Percentiles rank a stretch among this genome's conserved stretches.
Evolutionary conservation across 2,329 filamentous ascomycete species (phyloP).

Genomic region (Fusarium sp.): DNA sequence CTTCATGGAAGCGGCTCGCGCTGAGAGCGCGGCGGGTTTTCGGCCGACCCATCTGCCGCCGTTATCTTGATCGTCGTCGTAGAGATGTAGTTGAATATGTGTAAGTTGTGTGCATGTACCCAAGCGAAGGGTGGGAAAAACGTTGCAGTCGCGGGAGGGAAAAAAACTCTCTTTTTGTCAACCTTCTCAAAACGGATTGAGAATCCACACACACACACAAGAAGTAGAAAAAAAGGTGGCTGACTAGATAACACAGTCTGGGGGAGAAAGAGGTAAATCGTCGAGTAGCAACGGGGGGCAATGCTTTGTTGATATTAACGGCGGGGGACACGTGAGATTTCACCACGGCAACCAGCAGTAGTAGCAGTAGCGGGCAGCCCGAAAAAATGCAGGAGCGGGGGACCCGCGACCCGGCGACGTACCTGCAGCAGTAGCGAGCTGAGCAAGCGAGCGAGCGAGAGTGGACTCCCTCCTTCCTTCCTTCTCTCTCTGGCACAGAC

Average conservation of each 20-base stretch:
- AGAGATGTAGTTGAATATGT: constrained; percentile 16
- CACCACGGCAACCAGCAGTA: constrained; percentile 46
- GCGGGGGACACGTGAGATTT: constrained; percentile 43
- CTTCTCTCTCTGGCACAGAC: not conserved
- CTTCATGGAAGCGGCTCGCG: constrained; percentile 72
- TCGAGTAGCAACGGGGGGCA: constrained; percentile 6
- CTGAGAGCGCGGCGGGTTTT: constrained; percentile 47
- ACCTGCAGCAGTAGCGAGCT: constrained; percentile 36
- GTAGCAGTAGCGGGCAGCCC: not conserved
- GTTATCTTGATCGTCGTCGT: not conserved
- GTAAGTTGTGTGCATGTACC: not conserved
- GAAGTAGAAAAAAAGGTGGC: constrained; percentile 18
- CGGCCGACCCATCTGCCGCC: constrained; percentile 42
- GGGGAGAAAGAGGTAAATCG: not conserved
- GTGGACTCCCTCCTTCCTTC: not conserved
- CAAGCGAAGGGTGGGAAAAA: not conserved
- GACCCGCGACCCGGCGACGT: constrained; percentile 21
- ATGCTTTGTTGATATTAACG: constrained; percentile 41
- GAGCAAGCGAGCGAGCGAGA: constrained; percentile 2
- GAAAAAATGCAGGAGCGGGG: constrained; percentile 20
- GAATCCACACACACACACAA: constrained; percentile 14
- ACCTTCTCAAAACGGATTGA: not conserved
- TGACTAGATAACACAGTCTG: constrained; percentile 21
- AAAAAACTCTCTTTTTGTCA: not conserved
- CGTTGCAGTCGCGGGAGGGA: not conserved